Evolutionary conservation across 2,329 filamentous ascomycete genomes (phyloP).

Genomic region (Colletotrichum plurivorum): DNA sequence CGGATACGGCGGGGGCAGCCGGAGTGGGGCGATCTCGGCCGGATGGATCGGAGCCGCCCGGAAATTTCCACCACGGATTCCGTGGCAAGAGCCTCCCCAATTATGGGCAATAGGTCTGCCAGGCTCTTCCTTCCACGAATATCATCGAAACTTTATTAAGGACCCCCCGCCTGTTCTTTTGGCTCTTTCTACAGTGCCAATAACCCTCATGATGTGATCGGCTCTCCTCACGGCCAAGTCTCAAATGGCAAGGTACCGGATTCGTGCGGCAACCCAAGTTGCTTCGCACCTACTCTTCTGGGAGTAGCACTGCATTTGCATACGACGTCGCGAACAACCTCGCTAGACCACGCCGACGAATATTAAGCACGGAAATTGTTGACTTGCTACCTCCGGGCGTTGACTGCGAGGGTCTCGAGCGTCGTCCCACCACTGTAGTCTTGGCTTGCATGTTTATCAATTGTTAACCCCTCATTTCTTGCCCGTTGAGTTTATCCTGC

Average conservation of each 20-base stretch:
- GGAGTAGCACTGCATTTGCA: slow-evolving; percentile 28
- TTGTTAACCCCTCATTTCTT: slow-evolving; percentile 28
- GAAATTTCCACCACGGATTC: too few relatives aligned
- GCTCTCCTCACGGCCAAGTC: slow-evolving; percentile 23
- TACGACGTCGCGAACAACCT: slow-evolving; percentile 25
- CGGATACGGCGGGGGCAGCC: too few relatives aligned
- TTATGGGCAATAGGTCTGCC: too few relatives aligned
- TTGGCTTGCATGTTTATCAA: slow-evolving; percentile 35
- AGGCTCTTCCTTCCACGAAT: too few relatives aligned
- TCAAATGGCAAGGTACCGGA: background rate
- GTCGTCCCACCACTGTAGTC: slow-evolving; percentile 25
- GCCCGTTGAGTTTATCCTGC: background rate
- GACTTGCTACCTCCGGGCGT: background rate
- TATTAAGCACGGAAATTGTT: background rate
- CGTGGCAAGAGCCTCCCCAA: too few relatives aligned
- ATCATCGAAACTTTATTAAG: too few relatives aligned
- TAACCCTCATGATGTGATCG: slow-evolving; percentile 4
- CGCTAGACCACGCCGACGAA: background rate
- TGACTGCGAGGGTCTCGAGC: background rate
- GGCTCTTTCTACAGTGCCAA: too few relatives aligned
- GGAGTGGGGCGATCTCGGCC: too few relatives aligned
- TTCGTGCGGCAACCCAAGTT: background rate
- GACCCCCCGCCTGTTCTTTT: too few relatives aligned
- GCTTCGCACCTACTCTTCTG: slow-evolving; percentile 35
- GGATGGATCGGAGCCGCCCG: too few relatives aligned